phyloP scores from a whole-genome alignment of 768 basidiomycete species.

The Paxillus ammoniavirescens region DNA sequence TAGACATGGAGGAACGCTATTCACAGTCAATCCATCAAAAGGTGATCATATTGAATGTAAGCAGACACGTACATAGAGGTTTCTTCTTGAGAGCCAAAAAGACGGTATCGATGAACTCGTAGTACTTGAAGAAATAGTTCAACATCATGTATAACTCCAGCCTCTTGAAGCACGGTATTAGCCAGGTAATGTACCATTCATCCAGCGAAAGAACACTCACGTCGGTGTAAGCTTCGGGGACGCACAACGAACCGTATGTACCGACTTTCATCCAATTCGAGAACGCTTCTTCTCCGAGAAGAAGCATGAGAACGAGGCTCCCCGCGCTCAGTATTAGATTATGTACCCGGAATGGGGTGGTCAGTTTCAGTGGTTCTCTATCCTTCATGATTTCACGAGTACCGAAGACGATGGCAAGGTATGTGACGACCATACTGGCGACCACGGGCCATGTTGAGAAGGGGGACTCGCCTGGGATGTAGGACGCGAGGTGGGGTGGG shows the following conservation, averaged over 20 bases:
- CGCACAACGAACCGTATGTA: slow-evolving; percentile 73
- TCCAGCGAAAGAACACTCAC: slow-evolving; percentile 45
- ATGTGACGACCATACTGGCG: slow-evolving; percentile 60
- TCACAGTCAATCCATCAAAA: too few species aligned
- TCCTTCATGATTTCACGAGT: slow-evolving; percentile 82
- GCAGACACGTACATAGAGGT: too few species aligned
- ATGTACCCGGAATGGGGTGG: slow-evolving; percentile 78
- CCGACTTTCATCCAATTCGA: slow-evolving; percentile 78
- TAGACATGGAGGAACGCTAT: too few species aligned
- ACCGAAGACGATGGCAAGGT: slow-evolving; percentile 85
- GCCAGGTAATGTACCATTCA: too few species aligned
- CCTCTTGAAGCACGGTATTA: too few species aligned
- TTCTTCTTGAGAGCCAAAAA: too few species aligned
- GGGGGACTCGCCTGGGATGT: slow-evolving; percentile 75
- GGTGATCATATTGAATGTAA: too few species aligned
- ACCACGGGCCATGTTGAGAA: slow-evolving; percentile 76
- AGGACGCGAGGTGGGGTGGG: slow-evolving; percentile 56
- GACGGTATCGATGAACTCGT: too few species aligned
- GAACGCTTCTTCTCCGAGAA: slow-evolving; percentile 86
- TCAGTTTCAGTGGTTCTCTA: slow-evolving; percentile 66
- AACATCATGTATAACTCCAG: too few species aligned
- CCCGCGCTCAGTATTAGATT: slow-evolving; percentile 83
- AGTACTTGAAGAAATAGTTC: too few species aligned
- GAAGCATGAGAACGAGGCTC: slow-evolving; percentile 69
- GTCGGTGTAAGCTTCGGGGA: slow-evolving; percentile 72